phyloP scores from a whole-genome alignment of 2,329 filamentous ascomycete genomes.

The Cercospora sp. region DNA sequence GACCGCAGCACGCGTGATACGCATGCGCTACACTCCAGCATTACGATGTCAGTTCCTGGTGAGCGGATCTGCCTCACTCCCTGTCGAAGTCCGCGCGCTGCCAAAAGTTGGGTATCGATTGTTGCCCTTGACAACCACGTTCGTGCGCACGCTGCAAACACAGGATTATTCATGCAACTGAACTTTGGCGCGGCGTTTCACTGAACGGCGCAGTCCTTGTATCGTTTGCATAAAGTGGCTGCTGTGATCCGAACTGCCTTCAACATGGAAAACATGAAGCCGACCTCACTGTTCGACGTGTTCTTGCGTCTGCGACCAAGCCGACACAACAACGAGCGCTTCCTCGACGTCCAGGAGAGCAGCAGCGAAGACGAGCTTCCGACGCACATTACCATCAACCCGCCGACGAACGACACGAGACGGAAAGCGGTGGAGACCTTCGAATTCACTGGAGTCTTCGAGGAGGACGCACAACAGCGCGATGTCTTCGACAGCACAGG shows the following conservation, averaged over 20 bases:
- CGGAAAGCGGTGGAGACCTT: constrained; percentile 91
- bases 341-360: constrained; percentile 70
- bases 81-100: background rate
- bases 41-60: constrained; percentile 24
- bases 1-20: constrained; percentile 47
- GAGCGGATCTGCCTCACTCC: background rate
- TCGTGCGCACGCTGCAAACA: background rate
- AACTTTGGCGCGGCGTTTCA: constrained; percentile 6
- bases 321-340: constrained; percentile 59
- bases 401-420: constrained; percentile 75
- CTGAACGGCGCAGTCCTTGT: constrained; percentile 14
- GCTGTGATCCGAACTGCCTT: constrained; percentile 6
- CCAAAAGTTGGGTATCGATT: constrained; percentile 14
- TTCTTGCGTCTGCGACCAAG: constrained; percentile 73
- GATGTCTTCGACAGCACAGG: constrained; percentile 83
- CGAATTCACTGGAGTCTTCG: constrained; percentile 89
- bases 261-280: constrained; percentile 32
- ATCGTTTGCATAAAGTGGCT: constrained; percentile 17
- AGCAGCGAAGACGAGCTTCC: constrained; percentile 41
- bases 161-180: background rate
- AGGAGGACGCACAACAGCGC: constrained; percentile 79
- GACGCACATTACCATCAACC: constrained; percentile 55
- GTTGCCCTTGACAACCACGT: constrained; percentile 13
- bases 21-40: constrained; percentile 51
- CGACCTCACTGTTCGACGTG: constrained; percentile 74